Percentiles rank a stretch among this genome's conserved stretches.
Conservation (phyloP, 2,329 filamentous ascomycete genomes). For the Sordariomycetes sp. region DNA sequence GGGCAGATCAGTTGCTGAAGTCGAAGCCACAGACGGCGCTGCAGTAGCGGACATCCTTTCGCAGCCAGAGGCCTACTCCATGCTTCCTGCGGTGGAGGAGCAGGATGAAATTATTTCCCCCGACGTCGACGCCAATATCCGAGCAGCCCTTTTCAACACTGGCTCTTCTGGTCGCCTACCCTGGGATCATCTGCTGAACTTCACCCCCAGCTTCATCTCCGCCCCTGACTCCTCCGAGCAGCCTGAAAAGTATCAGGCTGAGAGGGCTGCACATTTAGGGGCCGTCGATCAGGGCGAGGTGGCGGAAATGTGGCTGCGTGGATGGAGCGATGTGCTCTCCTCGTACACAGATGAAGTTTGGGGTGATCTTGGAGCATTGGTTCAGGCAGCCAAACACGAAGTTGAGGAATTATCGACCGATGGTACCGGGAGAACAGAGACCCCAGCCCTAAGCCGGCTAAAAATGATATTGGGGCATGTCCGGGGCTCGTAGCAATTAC, state of each 20-base stretch:
- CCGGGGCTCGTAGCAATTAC: constrained; percentile 12
- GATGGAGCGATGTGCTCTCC: constrained; percentile 47
- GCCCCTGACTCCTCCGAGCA: too few species aligned
- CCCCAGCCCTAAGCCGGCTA: constrained; percentile 16
- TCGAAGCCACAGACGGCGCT: constrained; percentile 19
- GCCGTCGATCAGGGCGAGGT: constrained; percentile 25
- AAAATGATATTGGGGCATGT: constrained; percentile 27
- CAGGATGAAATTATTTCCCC: constrained; percentile 15
- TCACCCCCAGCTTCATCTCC: constrained; percentile 34
- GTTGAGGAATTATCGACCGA: constrained; percentile 29
- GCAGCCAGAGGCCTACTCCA: constrained; percentile 8
- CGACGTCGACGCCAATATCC: constrained; percentile 21
- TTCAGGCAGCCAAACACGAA: constrained; percentile 47
- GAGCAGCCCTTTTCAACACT: constrained; percentile 25
- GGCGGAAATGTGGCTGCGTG: constrained; percentile 36
- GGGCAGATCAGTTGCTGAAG: not conserved
- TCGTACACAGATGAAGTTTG: constrained; percentile 58
- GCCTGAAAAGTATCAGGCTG: too few species aligned
- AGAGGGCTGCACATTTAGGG: constrained; percentile 26
- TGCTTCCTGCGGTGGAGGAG: constrained; percentile 9
- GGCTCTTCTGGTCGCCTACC: constrained; percentile 4
- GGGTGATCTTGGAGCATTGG: constrained; percentile 51
- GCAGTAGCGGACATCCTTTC: constrained; percentile 29
- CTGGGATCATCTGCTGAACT: constrained; percentile 41
- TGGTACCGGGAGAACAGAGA: constrained; percentile 7